phyloP scores from a whole-genome alignment of 495 filamentous ascomycete species.

The Penicillium taxi region DNA sequence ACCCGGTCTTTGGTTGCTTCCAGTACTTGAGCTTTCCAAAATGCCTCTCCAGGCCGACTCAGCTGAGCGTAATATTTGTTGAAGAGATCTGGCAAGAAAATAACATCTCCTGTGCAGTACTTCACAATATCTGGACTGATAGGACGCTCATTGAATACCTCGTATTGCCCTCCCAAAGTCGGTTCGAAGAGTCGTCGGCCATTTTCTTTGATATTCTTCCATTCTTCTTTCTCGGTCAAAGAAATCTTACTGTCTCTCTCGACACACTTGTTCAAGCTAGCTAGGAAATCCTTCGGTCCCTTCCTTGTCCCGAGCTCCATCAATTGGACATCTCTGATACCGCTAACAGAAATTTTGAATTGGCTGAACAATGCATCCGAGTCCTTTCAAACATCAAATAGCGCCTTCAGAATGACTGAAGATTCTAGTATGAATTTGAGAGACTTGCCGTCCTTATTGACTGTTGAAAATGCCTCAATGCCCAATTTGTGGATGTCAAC shows the following conservation, averaged over 20 bases:
- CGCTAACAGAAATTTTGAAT: constrained; percentile 28
- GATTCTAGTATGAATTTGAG: constrained; percentile 46
- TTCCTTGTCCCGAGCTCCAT: constrained; percentile 43
- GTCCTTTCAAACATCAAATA: constrained; percentile 40
- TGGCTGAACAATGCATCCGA: constrained; percentile 47
- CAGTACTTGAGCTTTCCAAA: too few relatives aligned
- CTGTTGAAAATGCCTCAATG: constrained; percentile 35
- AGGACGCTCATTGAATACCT: constrained; percentile 42
- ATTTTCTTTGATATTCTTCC: constrained; percentile 36
- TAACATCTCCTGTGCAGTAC: constrained; percentile 45
- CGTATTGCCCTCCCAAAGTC: constrained; percentile 35
- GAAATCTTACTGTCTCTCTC: constrained; percentile 23
- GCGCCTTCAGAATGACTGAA: constrained; percentile 19
- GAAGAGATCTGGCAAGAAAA: constrained; percentile 24
- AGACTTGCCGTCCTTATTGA: constrained; percentile 20
- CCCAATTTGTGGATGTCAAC: constrained; percentile 45
- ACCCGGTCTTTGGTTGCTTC: too few relatives aligned
- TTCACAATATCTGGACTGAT: constrained; percentile 30
- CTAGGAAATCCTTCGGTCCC: constrained; percentile 19
- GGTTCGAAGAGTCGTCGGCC: constrained; percentile 32
- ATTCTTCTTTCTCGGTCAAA: constrained; percentile 10
- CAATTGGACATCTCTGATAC: constrained; percentile 48
- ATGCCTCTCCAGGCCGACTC: too few relatives aligned
- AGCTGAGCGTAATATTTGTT: background rate
- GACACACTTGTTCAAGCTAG: constrained; percentile 40